Percentiles rank a stretch among this genome's conserved stretches.
Conservation (phyloP, 2,329 filamentous ascomycete genomes). For the Sclerotinia minor region DNA sequence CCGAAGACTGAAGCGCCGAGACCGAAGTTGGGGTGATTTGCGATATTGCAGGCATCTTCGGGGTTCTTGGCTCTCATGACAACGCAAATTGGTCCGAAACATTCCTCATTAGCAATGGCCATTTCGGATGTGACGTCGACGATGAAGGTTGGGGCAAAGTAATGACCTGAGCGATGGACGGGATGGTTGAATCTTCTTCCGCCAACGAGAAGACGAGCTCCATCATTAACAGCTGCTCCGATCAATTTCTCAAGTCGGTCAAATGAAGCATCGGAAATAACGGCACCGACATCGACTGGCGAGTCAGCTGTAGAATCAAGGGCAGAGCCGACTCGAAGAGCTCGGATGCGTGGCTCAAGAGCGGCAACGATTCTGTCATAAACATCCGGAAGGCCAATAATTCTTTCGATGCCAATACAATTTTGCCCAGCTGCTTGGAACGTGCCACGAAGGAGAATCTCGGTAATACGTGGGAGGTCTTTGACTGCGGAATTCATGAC, state of each 20-base stretch:
- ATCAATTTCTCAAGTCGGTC: conserved; percentile 74
- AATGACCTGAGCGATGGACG: conserved; percentile 74
- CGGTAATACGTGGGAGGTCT: conserved; percentile 70
- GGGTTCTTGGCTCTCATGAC: conserved; percentile 71
- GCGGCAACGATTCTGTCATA: conserved; percentile 72
- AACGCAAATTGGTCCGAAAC: conserved; percentile 89
- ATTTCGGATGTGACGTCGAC: conserved; percentile 85
- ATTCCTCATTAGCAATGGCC: conserved; percentile 85
- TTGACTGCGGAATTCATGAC: conserved; percentile 70
- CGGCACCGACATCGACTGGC: conserved; percentile 79
- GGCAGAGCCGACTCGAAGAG: conserved; percentile 72
- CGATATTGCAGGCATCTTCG: conserved; percentile 68
- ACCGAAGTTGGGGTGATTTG: conserved; percentile 82
- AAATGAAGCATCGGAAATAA: conserved; percentile 80
- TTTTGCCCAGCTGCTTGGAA: conserved; percentile 97
- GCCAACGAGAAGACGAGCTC: conserved; percentile 79
- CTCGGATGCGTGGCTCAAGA: conserved; percentile 71
- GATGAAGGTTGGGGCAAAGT: conserved; percentile 88
- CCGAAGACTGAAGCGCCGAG: conserved; percentile 91
- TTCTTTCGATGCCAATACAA: conserved; percentile 94
- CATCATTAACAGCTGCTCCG: conserved; percentile 70
- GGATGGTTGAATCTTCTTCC: conserved; percentile 73
- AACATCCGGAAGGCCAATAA: conserved; percentile 75
- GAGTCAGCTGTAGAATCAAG: conserved; percentile 50
- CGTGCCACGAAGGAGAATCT: conserved; percentile 84